Evolutionary conservation across 2,329 filamentous ascomycete genomes (phyloP).

Genomic region (Claviceps sp.): DNA sequence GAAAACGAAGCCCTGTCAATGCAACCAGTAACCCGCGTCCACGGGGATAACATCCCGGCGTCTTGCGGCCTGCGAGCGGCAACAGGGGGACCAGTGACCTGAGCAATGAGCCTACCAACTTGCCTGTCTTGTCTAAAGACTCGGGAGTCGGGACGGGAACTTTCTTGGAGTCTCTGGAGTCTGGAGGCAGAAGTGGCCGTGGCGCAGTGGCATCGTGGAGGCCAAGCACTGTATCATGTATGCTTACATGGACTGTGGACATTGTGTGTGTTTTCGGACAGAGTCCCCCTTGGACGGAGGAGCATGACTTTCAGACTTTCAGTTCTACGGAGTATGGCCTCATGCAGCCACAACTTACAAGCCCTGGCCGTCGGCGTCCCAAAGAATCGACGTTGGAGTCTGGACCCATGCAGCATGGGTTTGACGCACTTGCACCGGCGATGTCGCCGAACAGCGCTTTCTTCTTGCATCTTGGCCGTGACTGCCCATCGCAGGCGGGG

Average conservation of each 20-base stretch:
- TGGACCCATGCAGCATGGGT: background rate
- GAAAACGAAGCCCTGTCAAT: background rate
- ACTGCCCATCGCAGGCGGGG: background rate
- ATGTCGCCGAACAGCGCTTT: constrained; percentile 1
- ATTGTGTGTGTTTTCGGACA: background rate
- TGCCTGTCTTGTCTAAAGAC: too few species aligned
- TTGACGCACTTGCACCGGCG: background rate
- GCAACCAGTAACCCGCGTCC: background rate
- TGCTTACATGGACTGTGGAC: background rate
- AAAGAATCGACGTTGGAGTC: background rate
- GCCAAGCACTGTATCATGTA: background rate
- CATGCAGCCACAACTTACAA: background rate
- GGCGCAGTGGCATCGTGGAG: background rate
- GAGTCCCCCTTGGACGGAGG: background rate
- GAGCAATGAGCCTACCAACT: background rate
- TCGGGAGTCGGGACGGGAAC: too few species aligned
- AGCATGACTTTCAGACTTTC: background rate
- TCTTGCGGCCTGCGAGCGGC: background rate
- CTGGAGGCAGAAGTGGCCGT: background rate
- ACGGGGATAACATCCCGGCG: background rate
- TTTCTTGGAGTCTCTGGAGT: too few species aligned
- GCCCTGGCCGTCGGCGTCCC: background rate
- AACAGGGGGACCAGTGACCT: background rate
- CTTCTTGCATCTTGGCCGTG: background rate
- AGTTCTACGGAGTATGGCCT: background rate